Evolutionary conservation across 805 yeast genomes (phyloP), one percentile per base, ranked within the genome.

Genomic region (Schwanniomyces vanrijiae): DNA sequence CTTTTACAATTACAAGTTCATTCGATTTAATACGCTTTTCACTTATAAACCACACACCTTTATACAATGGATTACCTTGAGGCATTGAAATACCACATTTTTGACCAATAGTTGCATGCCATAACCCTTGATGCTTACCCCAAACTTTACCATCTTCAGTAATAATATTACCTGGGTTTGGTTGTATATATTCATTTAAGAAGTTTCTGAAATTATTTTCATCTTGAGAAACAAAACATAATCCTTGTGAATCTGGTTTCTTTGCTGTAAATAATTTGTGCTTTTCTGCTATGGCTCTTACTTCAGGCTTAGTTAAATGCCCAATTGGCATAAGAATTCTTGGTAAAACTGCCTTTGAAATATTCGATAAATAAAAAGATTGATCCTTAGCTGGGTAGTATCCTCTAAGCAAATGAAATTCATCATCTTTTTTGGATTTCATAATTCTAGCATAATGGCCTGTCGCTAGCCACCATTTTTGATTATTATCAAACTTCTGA

Each of bases 101-200:
- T 66, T 94, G 98, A 0, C 99, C 99, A 19, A 92, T 82, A 0
- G 99, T 94, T n/a, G 89, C 92, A 40, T 87, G 82, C 98, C 98
- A 94, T 8, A 94, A 62, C 0, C 99, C 99, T 22, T 77, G 69
- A 64, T 94, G 99, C 41, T 64, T 56, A 0, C 97, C 98, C 81
- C 94, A 90, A 0, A 81, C 73, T 44, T 67, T 70, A 4, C 96
- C 96, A 46, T 81, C 86, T 47, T 77, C 81, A 0, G 91, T 86
- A n/a, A 89, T 75, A 7, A 94, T 81, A 49, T 87, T 77, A 0
- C 98, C 99, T 0, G 90, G 90, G 5, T 74, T 73, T 1, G 86
- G 84, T 10, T 75, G 78, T 3, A 92, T 72, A 58, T 86, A 94
- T 53, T 90, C 92, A 48, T 77, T 73, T 24, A 92, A 66, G 57